Evolutionary conservation across 352 stramenopile genomes (phyloP).

Genomic region (Phytophthora fragariae): DNA sequence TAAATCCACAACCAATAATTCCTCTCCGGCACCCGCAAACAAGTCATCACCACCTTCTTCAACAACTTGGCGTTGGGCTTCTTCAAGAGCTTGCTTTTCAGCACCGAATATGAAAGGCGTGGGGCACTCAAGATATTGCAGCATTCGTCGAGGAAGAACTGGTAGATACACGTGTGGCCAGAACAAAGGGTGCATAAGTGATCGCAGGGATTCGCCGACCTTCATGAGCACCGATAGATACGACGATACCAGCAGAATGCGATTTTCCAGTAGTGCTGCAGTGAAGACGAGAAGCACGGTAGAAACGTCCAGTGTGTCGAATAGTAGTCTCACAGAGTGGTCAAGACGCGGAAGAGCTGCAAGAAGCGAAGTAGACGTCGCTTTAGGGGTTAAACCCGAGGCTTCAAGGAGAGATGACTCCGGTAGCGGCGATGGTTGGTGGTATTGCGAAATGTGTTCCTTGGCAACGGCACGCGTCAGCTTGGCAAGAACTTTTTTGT

Average conservation of each 20-base stretch:
- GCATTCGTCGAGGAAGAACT: slow-evolving; percentile 78
- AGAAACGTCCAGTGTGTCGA: slow-evolving; percentile 81
- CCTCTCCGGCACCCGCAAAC: slow-evolving; percentile 60
- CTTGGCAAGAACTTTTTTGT: slow-evolving; percentile 84
- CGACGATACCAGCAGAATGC: slow-evolving; percentile 83
- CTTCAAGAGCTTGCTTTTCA: slow-evolving; percentile 67
- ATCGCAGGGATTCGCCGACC: slow-evolving; percentile 75
- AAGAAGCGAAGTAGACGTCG: slow-evolving; percentile 48
- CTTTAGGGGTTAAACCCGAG: slow-evolving; percentile 37
- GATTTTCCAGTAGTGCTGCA: slow-evolving; percentile 79
- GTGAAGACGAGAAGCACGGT: slow-evolving; percentile 84
- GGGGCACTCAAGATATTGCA: slow-evolving; percentile 87
- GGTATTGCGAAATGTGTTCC: slow-evolving; percentile 65
- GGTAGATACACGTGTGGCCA: slow-evolving; percentile 91
- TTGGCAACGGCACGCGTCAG: slow-evolving; percentile 75
- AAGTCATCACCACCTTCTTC: slow-evolving; percentile 53
- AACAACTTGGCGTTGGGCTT: slow-evolving; percentile 53
- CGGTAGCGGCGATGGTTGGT: slow-evolving; percentile 47
- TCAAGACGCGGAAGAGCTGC: slow-evolving; percentile 67
- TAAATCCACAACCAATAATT: slow-evolving; percentile 79
- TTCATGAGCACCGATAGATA: slow-evolving; percentile 87
- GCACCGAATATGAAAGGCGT: slow-evolving; percentile 90
- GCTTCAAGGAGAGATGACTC: slow-evolving; percentile 47
- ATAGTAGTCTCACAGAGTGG: slow-evolving; percentile 79
- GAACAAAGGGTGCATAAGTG: slow-evolving; percentile 86